A percentile compares a stretch with the other conserved stretches of the same genome.
These are phyloP conservation scores for Gremmenia infestans DNA, from an alignment of 2,329 filamentous ascomycete genomes.

Conservation along the genomic window DNA sequence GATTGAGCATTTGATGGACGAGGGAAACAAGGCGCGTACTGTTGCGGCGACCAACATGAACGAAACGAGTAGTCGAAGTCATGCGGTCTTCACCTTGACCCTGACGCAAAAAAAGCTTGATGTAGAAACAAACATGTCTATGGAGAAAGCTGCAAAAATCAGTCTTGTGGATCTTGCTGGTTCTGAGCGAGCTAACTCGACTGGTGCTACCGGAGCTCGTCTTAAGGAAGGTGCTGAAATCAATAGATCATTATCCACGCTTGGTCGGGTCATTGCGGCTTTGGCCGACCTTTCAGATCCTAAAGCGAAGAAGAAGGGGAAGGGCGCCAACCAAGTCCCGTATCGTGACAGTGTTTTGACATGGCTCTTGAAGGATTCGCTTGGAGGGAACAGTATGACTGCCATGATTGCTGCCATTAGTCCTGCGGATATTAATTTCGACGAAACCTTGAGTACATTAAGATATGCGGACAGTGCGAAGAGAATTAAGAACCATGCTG, in stretches of 20 bases:
- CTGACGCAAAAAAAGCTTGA: constrained; percentile 92
- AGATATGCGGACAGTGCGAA: constrained; percentile 97
- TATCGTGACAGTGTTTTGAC: constrained; percentile 96
- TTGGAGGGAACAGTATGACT: constrained; percentile 98
- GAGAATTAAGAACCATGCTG: constrained; percentile 99
- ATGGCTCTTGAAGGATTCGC: constrained; percentile 93
- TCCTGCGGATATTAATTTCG: constrained; percentile 97
- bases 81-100: constrained; percentile 95
- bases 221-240: constrained; percentile 98
- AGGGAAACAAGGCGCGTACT: constrained; percentile 97
- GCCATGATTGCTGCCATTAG: constrained; percentile 99
- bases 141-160: constrained; percentile 97
- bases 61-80: constrained; percentile 95
- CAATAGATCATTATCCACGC: constrained; percentile 91
- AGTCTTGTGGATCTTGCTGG: constrained; percentile 96
- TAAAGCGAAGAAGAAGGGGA: constrained; percentile 73
- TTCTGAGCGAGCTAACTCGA: constrained; percentile 95
- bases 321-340: constrained; percentile 69
- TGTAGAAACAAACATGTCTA: constrained; percentile 89
- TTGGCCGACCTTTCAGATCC: constrained; percentile 84
- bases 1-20: constrained; percentile 97
- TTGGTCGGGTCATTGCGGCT: constrained; percentile 95
- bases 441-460: constrained; percentile 92
- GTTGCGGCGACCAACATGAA: constrained; percentile 99
- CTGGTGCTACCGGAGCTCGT: constrained; percentile 89